These are phyloP conservation scores for Collybia sordida DNA, from an alignment of 768 basidiomycete species.

Conservation along the genomic window DNA sequence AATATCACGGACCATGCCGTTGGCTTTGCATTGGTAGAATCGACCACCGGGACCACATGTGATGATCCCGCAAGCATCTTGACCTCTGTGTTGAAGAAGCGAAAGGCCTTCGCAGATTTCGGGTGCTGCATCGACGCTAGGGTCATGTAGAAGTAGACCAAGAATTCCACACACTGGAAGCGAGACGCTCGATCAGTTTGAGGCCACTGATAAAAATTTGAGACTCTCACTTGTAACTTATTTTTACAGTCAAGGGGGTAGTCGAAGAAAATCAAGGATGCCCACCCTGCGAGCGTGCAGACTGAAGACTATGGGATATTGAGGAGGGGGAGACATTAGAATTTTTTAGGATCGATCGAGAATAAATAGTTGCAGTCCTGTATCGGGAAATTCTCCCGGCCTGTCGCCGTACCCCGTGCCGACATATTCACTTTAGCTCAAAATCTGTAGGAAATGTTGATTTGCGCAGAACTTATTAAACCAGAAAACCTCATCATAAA, in stretches of 20 bases:
- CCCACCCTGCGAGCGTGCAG: not conserved
- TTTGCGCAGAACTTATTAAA: too few species aligned
- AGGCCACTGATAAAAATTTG: not conserved
- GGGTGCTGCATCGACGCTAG: constrained; percentile 68
- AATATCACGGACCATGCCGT: constrained; percentile 98
- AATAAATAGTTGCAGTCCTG: too few species aligned
- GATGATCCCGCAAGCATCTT: constrained; percentile 97
- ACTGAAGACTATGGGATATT: not conserved
- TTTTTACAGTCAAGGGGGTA: not conserved
- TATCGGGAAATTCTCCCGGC: too few species aligned
- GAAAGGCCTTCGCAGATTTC: constrained; percentile 97
- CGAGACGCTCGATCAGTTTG: constrained; percentile 8
- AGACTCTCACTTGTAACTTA: constrained; percentile 7
- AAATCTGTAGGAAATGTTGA: too few species aligned
- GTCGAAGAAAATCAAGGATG: not conserved
- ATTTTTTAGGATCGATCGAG: not conserved
- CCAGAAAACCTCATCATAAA: too few species aligned
- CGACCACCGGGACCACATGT: constrained; percentile 95
- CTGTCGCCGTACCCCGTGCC: too few species aligned
- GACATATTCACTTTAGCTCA: too few species aligned
- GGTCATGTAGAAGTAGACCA: constrained; percentile 82
- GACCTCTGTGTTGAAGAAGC: constrained; percentile 93
- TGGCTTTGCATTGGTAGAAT: constrained; percentile 98
- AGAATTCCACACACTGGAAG: constrained; percentile 86
- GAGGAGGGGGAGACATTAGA: constrained; percentile 1